A percentile compares a stretch with the other conserved stretches of the same genome.
Conservation (phyloP, 2,329 filamentous ascomycete genomes). For the Nemania sp. region DNA sequence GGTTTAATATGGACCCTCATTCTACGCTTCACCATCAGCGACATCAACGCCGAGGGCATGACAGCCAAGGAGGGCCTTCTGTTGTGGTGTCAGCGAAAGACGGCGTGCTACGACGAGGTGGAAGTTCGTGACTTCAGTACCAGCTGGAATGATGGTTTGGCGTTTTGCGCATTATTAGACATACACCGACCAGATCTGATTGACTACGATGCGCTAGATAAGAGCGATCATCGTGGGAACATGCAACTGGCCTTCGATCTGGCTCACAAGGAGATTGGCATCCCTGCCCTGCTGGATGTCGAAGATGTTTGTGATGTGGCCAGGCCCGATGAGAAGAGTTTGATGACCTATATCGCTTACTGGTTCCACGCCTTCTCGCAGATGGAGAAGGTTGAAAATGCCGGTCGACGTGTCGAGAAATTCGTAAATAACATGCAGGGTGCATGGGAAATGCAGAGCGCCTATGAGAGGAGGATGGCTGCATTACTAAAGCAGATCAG, state of each 20-base stretch:
- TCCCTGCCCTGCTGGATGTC: slow-evolving; percentile 93
- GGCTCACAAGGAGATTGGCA: slow-evolving; percentile 94
- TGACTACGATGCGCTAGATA: slow-evolving; percentile 94
- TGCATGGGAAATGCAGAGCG: slow-evolving; percentile 99
- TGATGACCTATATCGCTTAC: slow-evolving; percentile 99
- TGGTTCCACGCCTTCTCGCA: slow-evolving; percentile 99
- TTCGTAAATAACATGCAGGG: slow-evolving; percentile 99
- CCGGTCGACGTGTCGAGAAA: slow-evolving; percentile 94
- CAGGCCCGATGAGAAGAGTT: slow-evolving; percentile 92
- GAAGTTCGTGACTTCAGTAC: slow-evolving; percentile 93
- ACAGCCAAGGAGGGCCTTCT: slow-evolving; percentile 96
- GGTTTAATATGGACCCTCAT: slow-evolving; percentile 99
- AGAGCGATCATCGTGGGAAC: slow-evolving; percentile 92
- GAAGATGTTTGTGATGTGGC: slow-evolving; percentile 98
- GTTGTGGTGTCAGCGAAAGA: slow-evolving; percentile 98
- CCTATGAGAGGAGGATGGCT: slow-evolving; percentile 91
- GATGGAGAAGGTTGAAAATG: slow-evolving; percentile 98
- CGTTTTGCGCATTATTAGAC: slow-evolving; percentile 95
- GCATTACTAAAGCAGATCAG: slow-evolving; percentile 81
- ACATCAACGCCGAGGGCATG: slow-evolving; percentile 98
- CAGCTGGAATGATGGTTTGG: slow-evolving; percentile 97
- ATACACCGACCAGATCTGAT: slow-evolving; percentile 98
- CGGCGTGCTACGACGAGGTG: slow-evolving; percentile 97
- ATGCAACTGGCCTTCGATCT: slow-evolving; percentile 99
- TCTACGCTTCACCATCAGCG: slow-evolving; percentile 96